These are phyloP conservation scores for Myxozyma nipponensis DNA, from an alignment of 805 yeast genomes.

Conservation along the genomic window DNA sequence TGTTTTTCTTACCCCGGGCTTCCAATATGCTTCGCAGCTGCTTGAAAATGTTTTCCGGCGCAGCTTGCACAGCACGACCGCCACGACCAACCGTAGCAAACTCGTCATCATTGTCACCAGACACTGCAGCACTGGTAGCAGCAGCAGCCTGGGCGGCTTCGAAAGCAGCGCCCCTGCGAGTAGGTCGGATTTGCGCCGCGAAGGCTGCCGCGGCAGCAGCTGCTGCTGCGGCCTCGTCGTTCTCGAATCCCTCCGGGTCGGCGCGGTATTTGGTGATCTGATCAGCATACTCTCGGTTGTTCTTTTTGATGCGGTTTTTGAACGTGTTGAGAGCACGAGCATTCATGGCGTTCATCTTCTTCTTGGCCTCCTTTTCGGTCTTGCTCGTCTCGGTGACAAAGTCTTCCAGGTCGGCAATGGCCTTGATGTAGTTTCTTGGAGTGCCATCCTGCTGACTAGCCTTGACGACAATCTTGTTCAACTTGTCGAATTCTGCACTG, in stretches of 20 bases:
- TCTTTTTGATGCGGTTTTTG: constrained; percentile 83
- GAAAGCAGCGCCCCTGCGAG: constrained; percentile 30
- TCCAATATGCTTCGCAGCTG: constrained; percentile 73
- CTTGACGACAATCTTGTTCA: constrained; percentile 61
- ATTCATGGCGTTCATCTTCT: constrained; percentile 75
- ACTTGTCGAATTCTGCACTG: constrained; percentile 64
- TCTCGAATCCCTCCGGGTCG: constrained; percentile 71
- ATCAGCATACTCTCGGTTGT: constrained; percentile 61
- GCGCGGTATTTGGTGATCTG: constrained; percentile 58
- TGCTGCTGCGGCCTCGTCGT: constrained; percentile 36
- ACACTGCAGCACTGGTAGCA: constrained; percentile 36
- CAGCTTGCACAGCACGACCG: constrained; percentile 37
- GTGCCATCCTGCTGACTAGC: constrained; percentile 70
- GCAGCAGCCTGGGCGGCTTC: constrained; percentile 34
- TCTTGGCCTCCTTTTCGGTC: constrained; percentile 52
- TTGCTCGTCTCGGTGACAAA: constrained; percentile 51
- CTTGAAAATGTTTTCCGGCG: constrained; percentile 58
- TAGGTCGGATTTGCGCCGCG: constrained; percentile 18
- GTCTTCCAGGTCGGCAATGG: constrained; percentile 69
- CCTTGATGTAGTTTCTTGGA: constrained; percentile 67
- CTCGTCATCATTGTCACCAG: constrained; percentile 39
- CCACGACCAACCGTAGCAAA: constrained; percentile 41
- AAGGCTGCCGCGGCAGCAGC: constrained; percentile 18
- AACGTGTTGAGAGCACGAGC: constrained; percentile 83
- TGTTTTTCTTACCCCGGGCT: constrained; percentile 92